Evolutionary conservation across 805 yeast species (phyloP), one percentile per base, ranked within the genome.

Genomic region (Suhomyces faveliae): DNA sequence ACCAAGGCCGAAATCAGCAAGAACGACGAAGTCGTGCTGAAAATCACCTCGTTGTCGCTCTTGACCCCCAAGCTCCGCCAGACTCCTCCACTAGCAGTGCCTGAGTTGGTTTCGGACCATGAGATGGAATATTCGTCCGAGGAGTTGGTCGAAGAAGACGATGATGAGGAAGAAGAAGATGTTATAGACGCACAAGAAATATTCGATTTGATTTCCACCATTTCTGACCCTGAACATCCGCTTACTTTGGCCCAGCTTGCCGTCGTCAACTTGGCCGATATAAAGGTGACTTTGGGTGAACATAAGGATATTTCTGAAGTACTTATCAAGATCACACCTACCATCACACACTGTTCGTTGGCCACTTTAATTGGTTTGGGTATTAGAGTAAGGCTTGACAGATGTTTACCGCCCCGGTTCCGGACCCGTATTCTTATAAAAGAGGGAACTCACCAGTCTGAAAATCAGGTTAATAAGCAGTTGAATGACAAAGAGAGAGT

Each of bases 151-250:
- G 60, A 52, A 45, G 64, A 59, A 3, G 69, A 59, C 1, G 70
- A 62, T 19, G 67, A 63, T 2, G 76, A n/a, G n/a, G n/a, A 73
- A 30, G 74, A 70, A 5, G 75, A 63, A 27, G 94, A 89, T 33
- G 79, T 79, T 7, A 81, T 92, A 33, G 99, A 92, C 62, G 67
- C 90, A 1, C 97, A 92, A 62, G 99, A 92, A 62, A 83, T 92
- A 5, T 90, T 81, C 57, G 96, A 91, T 62, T 71, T 92, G 42
- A 88, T 89, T 2, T 82, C 97, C 5, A 79, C 85, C 24, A 89
- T 90, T 10, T 86, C 95, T 0, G 99, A 94, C 63, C 99, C 99
- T 1, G 99, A 94, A 61, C 99, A 94, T 64, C 99, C 99, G 0
- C 73, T 94, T 38, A 86, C 97, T 0, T 73, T 94, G 48, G 99